Base-by-base conservation (phyloP, 140 eudicot species). In the Oenanthe javanica region DNA sequence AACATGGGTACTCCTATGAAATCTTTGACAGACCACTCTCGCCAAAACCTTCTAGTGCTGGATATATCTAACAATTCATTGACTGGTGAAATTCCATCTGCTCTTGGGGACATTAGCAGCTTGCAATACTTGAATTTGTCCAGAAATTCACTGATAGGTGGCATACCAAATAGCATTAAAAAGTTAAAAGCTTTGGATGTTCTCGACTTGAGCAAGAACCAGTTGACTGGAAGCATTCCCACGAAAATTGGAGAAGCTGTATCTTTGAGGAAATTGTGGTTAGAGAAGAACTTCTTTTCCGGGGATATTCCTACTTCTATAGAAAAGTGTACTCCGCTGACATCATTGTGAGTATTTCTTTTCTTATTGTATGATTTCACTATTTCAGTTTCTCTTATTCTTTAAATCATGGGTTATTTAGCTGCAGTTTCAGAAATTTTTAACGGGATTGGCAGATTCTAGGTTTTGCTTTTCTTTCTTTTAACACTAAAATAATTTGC, bases 11-110 rank as follows among this genome's bases (percentile, higher is more conserved):
- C 82, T 72, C 87, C 92, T 72, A n/a, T 85, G 21, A 47, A 49
- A 2, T 79, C 57, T n/a, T 50, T 75, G 61, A 80, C 25, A 81
- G 81, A 82, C 42, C 88, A 82, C 13, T 89, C 93, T 67, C 85
- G 82, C 85, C 79, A 79, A 19, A 88, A 74, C 79, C 96, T 94
- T 81, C 80, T 83, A 77, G 75, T 81, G 15, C 84, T 94, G 86
- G 98, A 94, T 86, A 86, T 94, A 23, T 94, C 98, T 6, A 86
- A 83, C 2, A 94, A 92, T 82, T 82, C 82, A 38, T 85, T 94
- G 64, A 84, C 92, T 8, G 98, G 97, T 27, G 85, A 43, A 69
- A 84, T 94, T 42, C 87, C 97, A 5, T 63, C 79, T 2, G 61
- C 81, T 4, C 74, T 89, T 51, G 94, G 96, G 64, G 88, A 88